Conservation (phyloP, 441 rosid genomes). For the Capsella rubella region DNA sequence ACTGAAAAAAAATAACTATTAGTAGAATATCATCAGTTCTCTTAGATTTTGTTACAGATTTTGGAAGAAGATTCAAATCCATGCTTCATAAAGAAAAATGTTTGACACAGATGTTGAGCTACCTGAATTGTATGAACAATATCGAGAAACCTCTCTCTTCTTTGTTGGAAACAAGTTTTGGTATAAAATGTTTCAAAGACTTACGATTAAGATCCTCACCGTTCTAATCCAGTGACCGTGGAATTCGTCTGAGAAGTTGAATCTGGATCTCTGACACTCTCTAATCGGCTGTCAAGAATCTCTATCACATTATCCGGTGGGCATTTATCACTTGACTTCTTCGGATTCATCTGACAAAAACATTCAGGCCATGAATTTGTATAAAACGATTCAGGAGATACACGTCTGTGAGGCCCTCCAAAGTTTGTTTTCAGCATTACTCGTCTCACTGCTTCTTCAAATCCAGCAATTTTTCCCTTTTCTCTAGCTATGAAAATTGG, state of each 20-base stretch:
- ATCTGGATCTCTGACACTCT: slow-evolving; percentile 54
- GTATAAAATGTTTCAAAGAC: slow-evolving; percentile 14
- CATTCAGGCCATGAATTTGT: slow-evolving; percentile 99
- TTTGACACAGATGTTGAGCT: slow-evolving; percentile 26
- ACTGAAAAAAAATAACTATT: slow-evolving; percentile 1
- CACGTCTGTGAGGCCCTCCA: slow-evolving; percentile 91
- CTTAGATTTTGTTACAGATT: slow-evolving; percentile 34
- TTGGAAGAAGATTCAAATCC: slow-evolving; percentile 28
- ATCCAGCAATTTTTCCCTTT: slow-evolving; percentile 67
- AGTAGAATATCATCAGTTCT: slow-evolving; percentile 11
- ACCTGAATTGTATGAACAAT: slow-evolving; percentile 37
- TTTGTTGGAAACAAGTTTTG: slow-evolving; percentile 18
- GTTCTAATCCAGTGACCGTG: slow-evolving; percentile 50
- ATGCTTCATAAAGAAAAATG: slow-evolving; percentile 23
- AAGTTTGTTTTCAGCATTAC: slow-evolving; percentile 87
- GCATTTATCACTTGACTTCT: slow-evolving; percentile 78
- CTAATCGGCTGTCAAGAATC: slow-evolving; percentile 66
- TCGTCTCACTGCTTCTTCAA: slow-evolving; percentile 82
- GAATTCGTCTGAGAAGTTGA: slow-evolving; percentile 51
- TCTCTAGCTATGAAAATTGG: slow-evolving; percentile 79
- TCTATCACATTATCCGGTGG: slow-evolving; percentile 84
- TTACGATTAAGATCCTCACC: slow-evolving; percentile 43
- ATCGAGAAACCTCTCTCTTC: slow-evolving; percentile 25
- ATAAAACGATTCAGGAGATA: slow-evolving; percentile 89
- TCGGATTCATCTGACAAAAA: slow-evolving; percentile 76